These are phyloP conservation scores for Calamus simplicifolius DNA, from an alignment of 176 grass and related monocot species.

Conservation along the genomic window DNA sequence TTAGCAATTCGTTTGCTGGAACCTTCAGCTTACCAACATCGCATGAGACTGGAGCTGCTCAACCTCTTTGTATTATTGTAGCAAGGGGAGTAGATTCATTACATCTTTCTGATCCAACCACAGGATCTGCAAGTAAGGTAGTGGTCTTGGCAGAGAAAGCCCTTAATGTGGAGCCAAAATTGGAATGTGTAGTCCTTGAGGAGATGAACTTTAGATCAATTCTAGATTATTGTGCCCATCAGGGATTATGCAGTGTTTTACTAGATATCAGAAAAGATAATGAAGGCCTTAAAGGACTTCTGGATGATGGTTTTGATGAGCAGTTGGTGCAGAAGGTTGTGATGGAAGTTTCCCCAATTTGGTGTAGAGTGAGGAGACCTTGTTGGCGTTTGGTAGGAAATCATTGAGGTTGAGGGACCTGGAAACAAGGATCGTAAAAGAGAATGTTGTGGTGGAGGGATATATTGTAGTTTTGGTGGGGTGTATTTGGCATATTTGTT, in stretches of 20 bases:
- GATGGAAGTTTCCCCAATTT: constrained; percentile 49
- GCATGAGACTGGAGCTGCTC: constrained; percentile 47
- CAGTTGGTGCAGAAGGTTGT: constrained; percentile 79
- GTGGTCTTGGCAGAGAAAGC: constrained; percentile 47
- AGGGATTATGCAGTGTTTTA: constrained; percentile 57
- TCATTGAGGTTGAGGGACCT: constrained; percentile 43
- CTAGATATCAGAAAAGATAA: constrained; percentile 50
- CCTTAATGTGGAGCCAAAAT: constrained; percentile 34
- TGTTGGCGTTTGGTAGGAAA: constrained; percentile 41
- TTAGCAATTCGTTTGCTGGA: constrained; percentile 43
- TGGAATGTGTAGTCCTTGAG: constrained; percentile 31
- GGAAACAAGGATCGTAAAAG: constrained; percentile 30
- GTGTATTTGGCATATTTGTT: too few species aligned
- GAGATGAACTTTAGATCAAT: constrained; percentile 41
- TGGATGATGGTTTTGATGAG: constrained; percentile 38
- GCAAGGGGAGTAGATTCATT: constrained; percentile 27
- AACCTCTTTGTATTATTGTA: constrained; percentile 66
- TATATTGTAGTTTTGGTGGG: constrained; percentile 32
- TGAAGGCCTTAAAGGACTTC: constrained; percentile 28
- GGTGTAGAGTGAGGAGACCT: constrained; percentile 21
- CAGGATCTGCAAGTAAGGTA: constrained; percentile 30
- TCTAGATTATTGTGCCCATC: constrained; percentile 34
- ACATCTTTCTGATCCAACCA: constrained; percentile 30
- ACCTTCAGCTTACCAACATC: constrained; percentile 36
- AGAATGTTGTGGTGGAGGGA: constrained; percentile 52